These are phyloP conservation scores for Geranomyces variabilis DNA, from an alignment of 192 early-diverging fungal species.

Conservation along the genomic window DNA sequence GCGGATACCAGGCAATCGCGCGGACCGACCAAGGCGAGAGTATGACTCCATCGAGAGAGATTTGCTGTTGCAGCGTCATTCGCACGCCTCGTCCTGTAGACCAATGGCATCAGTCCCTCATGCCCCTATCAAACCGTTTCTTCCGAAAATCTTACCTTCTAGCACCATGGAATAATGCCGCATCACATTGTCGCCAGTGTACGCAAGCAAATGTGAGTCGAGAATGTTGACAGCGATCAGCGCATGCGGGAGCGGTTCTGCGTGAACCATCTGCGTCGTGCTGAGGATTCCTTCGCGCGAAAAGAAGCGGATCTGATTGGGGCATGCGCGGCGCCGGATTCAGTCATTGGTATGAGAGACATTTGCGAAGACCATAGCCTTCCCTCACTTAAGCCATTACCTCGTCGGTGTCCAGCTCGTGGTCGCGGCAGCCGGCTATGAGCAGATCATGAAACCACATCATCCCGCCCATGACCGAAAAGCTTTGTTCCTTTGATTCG, in stretches of 20 bases:
- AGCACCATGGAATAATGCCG: constrained; percentile 51
- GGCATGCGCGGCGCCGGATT: too few species aligned
- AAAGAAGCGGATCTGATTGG: constrained; percentile 66
- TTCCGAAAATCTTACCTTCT: constrained; percentile 1
- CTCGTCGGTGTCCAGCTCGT: constrained; percentile 32
- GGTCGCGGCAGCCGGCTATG: constrained; percentile 67
- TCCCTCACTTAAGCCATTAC: constrained; percentile 8
- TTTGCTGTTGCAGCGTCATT: constrained; percentile 53
- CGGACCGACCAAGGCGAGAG: constrained; percentile 51
- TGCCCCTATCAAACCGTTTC: background rate
- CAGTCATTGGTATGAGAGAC: too few species aligned
- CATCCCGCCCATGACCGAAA: constrained; percentile 69
- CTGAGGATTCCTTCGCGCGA: constrained; percentile 75
- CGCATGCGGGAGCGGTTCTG: constrained; percentile 49
- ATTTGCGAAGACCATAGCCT: constrained; percentile 3
- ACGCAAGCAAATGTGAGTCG: constrained; percentile 62
- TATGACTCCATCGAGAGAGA: constrained; percentile 58
- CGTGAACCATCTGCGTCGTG: constrained; percentile 62
- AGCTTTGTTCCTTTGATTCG: constrained; percentile 65
- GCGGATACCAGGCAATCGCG: constrained; percentile 53
- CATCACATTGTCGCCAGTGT: constrained; percentile 62
- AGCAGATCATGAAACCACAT: constrained; percentile 73
- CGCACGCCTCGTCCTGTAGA: constrained; percentile 23
- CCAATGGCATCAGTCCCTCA: background rate
- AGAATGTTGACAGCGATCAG: constrained; percentile 58